Percentiles rank a stretch among this genome's conserved stretches.
Conservation (phyloP, 805 yeast species). For the Priceomyces haplophilus region DNA sequence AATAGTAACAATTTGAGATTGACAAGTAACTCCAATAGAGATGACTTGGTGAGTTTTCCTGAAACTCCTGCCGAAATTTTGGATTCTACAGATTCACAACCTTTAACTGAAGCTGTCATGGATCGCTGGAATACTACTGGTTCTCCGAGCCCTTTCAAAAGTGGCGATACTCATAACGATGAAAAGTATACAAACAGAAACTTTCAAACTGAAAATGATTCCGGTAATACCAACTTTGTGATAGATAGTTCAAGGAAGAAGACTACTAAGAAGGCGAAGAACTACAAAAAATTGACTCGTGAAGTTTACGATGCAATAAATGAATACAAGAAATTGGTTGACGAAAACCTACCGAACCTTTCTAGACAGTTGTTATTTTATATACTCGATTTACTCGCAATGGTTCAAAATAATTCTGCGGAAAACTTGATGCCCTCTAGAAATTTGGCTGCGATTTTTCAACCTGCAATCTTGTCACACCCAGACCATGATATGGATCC, state of each 20-base stretch:
- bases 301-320: slow-evolving; percentile 68
- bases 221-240: not conserved
- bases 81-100: slow-evolving; percentile 17
- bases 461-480: slow-evolving; percentile 92
- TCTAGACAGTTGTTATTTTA: slow-evolving; percentile 82
- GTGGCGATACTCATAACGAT: not conserved
- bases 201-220: not conserved
- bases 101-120: slow-evolving; percentile 32
- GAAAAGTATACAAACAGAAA: not conserved
- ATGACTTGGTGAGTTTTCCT: slow-evolving; percentile 2
- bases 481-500: slow-evolving; percentile 92
- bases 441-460: slow-evolving; percentile 93
- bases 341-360: slow-evolving; percentile 62
- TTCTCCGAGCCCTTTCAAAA: not conserved
- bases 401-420: slow-evolving; percentile 75
- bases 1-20: slow-evolving; percentile 3
- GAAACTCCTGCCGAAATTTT: slow-evolving; percentile 11
- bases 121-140: slow-evolving; percentile 24
- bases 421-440: slow-evolving; percentile 88
- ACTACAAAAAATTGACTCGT: slow-evolving; percentile 55
- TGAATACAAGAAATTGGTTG: slow-evolving; percentile 67
- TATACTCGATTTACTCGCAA: slow-evolving; percentile 78
- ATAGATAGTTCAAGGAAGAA: slow-evolving; percentile 1
- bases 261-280: slow-evolving; percentile 31
- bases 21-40: not conserved